A percentile compares a stretch with the other conserved stretches of the same genome.
These are phyloP conservation scores for Kwoniella sp. DNA, from an alignment of 768 basidiomycete genomes.

Conservation along the genomic window DNA sequence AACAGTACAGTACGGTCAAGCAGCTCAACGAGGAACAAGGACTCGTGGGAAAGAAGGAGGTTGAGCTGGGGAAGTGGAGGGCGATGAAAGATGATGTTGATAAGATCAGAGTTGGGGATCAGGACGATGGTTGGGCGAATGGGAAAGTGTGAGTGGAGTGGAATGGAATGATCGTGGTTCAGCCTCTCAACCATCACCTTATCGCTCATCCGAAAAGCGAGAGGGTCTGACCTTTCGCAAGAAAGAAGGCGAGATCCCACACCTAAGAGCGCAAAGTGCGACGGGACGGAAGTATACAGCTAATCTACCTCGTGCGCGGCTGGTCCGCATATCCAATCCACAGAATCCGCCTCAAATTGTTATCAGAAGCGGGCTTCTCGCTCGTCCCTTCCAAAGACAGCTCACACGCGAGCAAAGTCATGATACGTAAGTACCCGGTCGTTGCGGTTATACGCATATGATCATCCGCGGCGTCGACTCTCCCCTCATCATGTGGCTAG, in stretches of 20 bases:
- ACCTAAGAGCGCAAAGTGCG: too few species aligned
- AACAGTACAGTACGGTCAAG: conserved; percentile 38
- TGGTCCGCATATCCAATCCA: conserved; percentile 3
- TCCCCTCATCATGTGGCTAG: too few species aligned
- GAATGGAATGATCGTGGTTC: background rate
- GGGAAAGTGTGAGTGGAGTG: conserved; percentile 40
- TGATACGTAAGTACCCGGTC: conserved; percentile 46
- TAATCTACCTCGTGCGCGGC: too few species aligned
- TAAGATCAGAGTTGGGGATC: conserved; percentile 34
- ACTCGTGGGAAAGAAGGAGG: conserved; percentile 37
- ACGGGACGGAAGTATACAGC: too few species aligned
- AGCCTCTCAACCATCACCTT: background rate
- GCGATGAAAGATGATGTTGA: conserved; percentile 41
- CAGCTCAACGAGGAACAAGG: conserved; percentile 44
- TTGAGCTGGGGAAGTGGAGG: conserved; percentile 35
- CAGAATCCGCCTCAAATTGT: conserved; percentile 45
- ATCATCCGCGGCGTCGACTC: background rate
- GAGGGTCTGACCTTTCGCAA: too few species aligned
- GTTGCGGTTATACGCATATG: too few species aligned
- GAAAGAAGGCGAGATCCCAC: too few species aligned
- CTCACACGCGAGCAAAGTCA: conserved; percentile 27
- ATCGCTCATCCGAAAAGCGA: background rate
- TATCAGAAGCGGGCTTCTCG: conserved; percentile 43
- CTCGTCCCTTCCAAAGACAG: conserved; percentile 28
- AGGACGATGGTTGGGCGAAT: conserved; percentile 31